phyloP scores from a whole-genome alignment of 495 filamentous ascomycete species.

The Xeromyces bisporus region DNA sequence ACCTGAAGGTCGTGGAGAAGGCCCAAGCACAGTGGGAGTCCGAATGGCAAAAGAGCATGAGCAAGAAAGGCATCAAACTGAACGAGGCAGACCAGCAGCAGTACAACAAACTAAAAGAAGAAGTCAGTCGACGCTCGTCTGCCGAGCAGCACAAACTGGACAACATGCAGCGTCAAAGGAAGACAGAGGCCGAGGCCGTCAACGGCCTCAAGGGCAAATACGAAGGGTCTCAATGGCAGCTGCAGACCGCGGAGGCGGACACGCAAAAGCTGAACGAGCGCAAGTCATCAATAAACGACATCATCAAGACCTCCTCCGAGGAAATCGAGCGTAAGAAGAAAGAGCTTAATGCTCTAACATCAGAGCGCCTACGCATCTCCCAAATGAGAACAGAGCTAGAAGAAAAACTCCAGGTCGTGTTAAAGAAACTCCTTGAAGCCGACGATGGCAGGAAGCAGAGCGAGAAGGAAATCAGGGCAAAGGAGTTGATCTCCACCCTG shows the following conservation, averaged over 20 bases:
- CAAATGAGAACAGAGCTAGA: slow-evolving; percentile 76
- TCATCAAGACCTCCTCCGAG: slow-evolving; percentile 46
- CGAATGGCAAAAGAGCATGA: slow-evolving; percentile 66
- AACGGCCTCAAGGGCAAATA: slow-evolving; percentile 77
- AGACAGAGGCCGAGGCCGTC: slow-evolving; percentile 76
- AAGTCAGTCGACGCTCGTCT: slow-evolving; percentile 72
- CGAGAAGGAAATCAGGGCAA: slow-evolving; percentile 57
- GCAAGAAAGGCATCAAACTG: slow-evolving; percentile 70
- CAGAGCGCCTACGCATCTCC: slow-evolving; percentile 62
- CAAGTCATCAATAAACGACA: slow-evolving; percentile 37
- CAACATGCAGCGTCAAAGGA: slow-evolving; percentile 65
- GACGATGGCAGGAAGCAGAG: slow-evolving; percentile 69
- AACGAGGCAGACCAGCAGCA: slow-evolving; percentile 77
- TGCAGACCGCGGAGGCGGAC: slow-evolving; percentile 58
- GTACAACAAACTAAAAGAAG: slow-evolving; percentile 69
- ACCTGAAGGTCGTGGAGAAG: slow-evolving; percentile 71
- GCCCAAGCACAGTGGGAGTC: slow-evolving; percentile 78
- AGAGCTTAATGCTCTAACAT: slow-evolving; percentile 66
- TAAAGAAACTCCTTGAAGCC: slow-evolving; percentile 63
- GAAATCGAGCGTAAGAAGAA: slow-evolving; percentile 86
- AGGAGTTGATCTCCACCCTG: slow-evolving; percentile 64
- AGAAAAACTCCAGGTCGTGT: slow-evolving; percentile 69
- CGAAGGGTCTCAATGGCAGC: slow-evolving; percentile 53
- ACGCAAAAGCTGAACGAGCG: slow-evolving; percentile 51
- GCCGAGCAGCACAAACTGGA: slow-evolving; percentile 69